A percentile compares a stretch with the other conserved stretches of the same genome.
phyloP scores from a whole-genome alignment of 441 rosid species.

The Capsella rubella region DNA sequence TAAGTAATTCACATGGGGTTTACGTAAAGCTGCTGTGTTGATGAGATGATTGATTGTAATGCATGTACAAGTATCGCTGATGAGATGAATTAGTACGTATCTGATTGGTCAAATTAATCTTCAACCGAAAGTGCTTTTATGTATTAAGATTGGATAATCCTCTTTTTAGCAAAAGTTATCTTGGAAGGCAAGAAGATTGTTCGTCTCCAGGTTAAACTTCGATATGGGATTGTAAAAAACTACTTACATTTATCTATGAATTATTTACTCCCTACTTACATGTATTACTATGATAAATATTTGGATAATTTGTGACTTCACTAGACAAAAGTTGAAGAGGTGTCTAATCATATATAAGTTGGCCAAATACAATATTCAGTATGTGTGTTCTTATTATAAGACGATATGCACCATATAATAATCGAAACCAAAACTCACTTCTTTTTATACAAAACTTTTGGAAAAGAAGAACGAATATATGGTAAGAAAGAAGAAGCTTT shows the following conservation, averaged over 20 bases:
- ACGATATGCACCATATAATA: conserved; percentile 18
- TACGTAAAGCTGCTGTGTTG: conserved; percentile 13
- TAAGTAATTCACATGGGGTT: conserved; percentile 28
- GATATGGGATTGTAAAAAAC: no score
- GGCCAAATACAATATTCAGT: conserved; percentile 1
- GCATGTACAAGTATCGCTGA: conserved; percentile 10
- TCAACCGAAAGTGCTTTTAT: background rate
- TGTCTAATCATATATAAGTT: conserved; percentile 4
- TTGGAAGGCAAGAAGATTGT: conserved; percentile 20
- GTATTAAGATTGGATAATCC: background rate
- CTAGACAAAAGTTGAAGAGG: background rate
- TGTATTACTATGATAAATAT: background rate
- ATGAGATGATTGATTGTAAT: conserved; percentile 12
- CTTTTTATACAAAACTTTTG: conserved; percentile 24
- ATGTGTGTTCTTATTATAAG: background rate
- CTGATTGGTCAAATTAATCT: background rate
- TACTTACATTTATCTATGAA: no score
- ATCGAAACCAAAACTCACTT: conserved; percentile 32
- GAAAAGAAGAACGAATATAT: conserved; percentile 40
- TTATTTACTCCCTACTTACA: background rate
- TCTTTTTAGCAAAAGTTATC: background rate
- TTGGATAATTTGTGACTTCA: background rate
- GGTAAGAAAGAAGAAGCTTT: conserved; percentile 39
- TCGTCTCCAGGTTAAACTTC: background rate
- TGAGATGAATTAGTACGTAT: background rate